phyloP scores from a whole-genome alignment of 1,284 basidiomycete genomes.

The Hypsizygus ulmarius region DNA sequence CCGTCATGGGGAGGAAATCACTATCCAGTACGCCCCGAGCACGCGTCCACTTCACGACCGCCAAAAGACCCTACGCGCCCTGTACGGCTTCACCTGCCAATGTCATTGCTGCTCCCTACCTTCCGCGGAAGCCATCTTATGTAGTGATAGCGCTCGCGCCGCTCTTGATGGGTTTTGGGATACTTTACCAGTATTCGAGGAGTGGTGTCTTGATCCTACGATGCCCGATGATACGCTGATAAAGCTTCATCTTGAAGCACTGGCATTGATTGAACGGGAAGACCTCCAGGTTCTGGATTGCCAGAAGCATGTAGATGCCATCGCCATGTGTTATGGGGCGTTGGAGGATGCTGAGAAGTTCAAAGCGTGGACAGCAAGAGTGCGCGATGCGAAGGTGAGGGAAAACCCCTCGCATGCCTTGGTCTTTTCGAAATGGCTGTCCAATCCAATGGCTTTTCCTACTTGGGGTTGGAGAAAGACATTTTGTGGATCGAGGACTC shows the following conservation, averaged over 20 bases:
- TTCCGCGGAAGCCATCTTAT: constrained; percentile 15
- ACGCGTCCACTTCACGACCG: constrained; percentile 27
- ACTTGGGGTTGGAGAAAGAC: constrained; percentile 41
- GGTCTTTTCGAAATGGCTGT: constrained; percentile 36
- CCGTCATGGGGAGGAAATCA: constrained; percentile 39
- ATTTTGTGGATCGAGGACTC: constrained; percentile 10
- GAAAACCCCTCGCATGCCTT: constrained; percentile 21
- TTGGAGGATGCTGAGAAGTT: constrained; percentile 37
- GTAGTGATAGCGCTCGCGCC: constrained; percentile 29
- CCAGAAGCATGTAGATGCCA: constrained; percentile 34
- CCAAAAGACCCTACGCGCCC: constrained; percentile 23
- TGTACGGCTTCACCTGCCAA: constrained; percentile 37
- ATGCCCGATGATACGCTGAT: constrained; percentile 31
- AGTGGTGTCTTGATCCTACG: constrained; percentile 33
- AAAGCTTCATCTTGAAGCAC: constrained; percentile 30
- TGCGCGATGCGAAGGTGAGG: constrained; percentile 23
- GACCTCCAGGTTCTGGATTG: constrained; percentile 27
- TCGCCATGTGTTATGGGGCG: constrained; percentile 43
- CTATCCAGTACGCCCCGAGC: constrained; percentile 36
- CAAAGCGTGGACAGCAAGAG: constrained; percentile 29
- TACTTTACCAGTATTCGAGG: constrained; percentile 31
- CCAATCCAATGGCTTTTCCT: constrained; percentile 35
- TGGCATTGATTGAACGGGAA: constrained; percentile 29
- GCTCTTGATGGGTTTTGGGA: constrained; percentile 25
- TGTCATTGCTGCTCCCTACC: constrained; percentile 33